phyloP scores from a whole-genome alignment of 23 red algal genomes.

The Rhodosorus marinus region DNA sequence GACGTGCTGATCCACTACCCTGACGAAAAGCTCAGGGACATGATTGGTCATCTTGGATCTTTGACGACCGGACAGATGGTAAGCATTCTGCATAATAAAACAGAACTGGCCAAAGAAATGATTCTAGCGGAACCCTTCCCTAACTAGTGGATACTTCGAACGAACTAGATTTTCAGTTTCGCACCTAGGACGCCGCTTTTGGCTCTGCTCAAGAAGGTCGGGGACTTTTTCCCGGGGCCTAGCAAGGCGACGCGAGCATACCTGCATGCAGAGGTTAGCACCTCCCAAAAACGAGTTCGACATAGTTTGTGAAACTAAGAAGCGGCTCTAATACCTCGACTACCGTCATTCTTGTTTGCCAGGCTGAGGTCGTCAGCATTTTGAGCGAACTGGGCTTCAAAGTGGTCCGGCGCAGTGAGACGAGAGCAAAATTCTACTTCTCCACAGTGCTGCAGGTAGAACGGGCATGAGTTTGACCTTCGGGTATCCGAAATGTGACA shows the following conservation, averaged over 20 bases:
- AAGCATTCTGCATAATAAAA: too few species aligned
- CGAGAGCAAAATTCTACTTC: constrained; percentile 75
- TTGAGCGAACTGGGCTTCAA: constrained; percentile 34
- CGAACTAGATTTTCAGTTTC: constrained; percentile 81
- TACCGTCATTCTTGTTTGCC: too few species aligned
- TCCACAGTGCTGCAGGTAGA: constrained; percentile 50
- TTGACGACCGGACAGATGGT: constrained; percentile 25
- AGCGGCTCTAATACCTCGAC: background rate
- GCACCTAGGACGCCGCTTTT: constrained; percentile 59
- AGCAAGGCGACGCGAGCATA: constrained; percentile 92
- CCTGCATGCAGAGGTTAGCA: too few species aligned
- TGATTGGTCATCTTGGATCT: constrained; percentile 38
- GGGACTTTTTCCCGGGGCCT: constrained; percentile 89
- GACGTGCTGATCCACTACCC: constrained; percentile 99
- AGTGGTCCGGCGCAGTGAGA: constrained; percentile 25
- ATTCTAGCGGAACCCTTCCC: too few species aligned
- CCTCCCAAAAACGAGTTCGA: background rate
- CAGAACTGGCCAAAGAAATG: too few species aligned
- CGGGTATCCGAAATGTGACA: too few species aligned
- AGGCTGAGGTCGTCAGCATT: constrained; percentile 34
- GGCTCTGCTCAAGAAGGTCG: constrained; percentile 66
- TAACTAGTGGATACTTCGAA: background rate
- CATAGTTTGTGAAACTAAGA: background rate
- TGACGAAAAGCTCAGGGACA: constrained; percentile 26
- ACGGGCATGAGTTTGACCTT: too few species aligned